Evolutionary conservation across 1,139 yeast species (phyloP), one percentile per base, ranked within the genome.

Genomic region (Kodamaea alishanica): DNA sequence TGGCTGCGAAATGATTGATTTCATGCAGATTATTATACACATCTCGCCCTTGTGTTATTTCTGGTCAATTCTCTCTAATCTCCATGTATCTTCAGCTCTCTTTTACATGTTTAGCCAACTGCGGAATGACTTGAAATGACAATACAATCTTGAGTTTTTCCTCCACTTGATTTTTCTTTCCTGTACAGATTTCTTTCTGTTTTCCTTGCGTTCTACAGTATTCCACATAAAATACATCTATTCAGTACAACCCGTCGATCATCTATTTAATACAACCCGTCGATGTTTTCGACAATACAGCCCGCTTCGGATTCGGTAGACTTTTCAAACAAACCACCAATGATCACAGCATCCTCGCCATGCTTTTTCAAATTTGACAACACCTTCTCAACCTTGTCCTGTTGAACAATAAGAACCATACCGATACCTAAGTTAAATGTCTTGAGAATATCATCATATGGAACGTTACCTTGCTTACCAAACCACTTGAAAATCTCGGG

Each of bases 391-490:
- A 79, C 96, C 41, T 85, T 77, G 42, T 73, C 79, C 40, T 59
- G 55, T 53, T 75, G 77, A 27, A 88, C 97, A 54, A 92, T 84
- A 38, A 85, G 78, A 30, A 88, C 92, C 98, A 94, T 94, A 55
- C 98, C 99, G 52, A 94, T 77, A 66, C 99, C 99, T 75, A 90
- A 76, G 64, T 94, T 94, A 61, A 94, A 77, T 4, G 98, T 94
- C 74, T 88, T 90, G 56, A 88, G 70, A 48, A 88, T 79, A 61
- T 94, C 98, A 12, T 70, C 70, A 39, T 75, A 70, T 38, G 98
- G 98, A 33, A 94, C 95, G 52, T 83, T 81, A 47, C 98, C 99
- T 43, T 89, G 81, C 55, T 76, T 75, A 37, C 95, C 97, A 46
- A 94, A 80, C 97, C 97, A 94, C 63, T 81, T 82, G 78, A 94